Conservation (phyloP, 1,139 yeast genomes). For the Sugiyamaella sp. region DNA sequence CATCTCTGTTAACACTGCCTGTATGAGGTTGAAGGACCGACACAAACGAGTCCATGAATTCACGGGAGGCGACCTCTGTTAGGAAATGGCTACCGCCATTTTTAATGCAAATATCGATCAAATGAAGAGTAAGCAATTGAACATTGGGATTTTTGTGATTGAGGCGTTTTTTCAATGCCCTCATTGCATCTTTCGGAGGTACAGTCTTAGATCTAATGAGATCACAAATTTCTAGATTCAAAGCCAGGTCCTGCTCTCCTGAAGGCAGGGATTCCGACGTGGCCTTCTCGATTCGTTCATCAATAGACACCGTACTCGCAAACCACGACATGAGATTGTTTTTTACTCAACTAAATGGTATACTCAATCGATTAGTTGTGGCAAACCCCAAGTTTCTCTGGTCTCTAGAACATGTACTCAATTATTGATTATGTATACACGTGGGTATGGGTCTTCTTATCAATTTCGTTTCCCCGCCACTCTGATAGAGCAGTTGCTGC, state of each 20-base stretch:
- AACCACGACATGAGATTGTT: constrained; percentile 80
- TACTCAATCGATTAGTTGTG: too few species aligned
- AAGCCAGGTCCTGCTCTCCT: constrained; percentile 82
- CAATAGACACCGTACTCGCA: constrained; percentile 55
- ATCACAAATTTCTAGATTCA: constrained; percentile 87
- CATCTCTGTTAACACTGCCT: constrained; percentile 52
- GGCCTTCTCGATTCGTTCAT: constrained; percentile 69
- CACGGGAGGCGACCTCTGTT: constrained; percentile 77
- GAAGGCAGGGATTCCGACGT: constrained; percentile 89
- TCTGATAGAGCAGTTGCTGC: constrained; percentile 3
- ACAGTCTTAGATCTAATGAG: constrained; percentile 80
- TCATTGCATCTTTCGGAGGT: constrained; percentile 83
- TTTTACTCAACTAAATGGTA: too few species aligned
- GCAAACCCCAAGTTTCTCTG: too few species aligned
- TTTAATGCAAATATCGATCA: constrained; percentile 85
- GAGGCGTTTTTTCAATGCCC: constrained; percentile 74
- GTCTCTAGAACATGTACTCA: too few species aligned
- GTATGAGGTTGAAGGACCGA: constrained; percentile 41
- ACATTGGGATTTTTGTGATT: constrained; percentile 72
- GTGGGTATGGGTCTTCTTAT: constrained; percentile 10
- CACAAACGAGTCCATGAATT: constrained; percentile 70
- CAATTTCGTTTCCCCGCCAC: constrained; percentile 10
- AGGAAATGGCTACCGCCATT: constrained; percentile 91
- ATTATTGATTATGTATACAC: background rate
- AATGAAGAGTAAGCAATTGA: constrained; percentile 70